Evolutionary conservation across 805 yeast species (phyloP), one percentile per base, ranked within the genome.

Genomic region (Yarrowia porcina): DNA sequence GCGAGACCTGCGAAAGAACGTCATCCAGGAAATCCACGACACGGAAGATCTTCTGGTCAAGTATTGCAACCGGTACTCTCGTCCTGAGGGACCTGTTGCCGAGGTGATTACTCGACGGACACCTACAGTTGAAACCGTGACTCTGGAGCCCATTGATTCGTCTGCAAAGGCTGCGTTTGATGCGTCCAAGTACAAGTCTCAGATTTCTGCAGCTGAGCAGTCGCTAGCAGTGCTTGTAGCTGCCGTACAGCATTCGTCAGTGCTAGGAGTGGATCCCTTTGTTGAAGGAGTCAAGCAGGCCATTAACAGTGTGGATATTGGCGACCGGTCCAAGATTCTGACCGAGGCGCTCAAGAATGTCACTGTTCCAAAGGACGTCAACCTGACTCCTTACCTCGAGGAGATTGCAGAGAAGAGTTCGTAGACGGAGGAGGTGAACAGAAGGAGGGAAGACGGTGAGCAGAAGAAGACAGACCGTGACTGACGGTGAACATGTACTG

Each of bases 191-290:
- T 41, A 63, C 63, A 44, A 44, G 32, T 8, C 10, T 12, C 63
- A 56, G 49, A 12, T 61, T 66, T 23, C 66, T 52, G 41, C 66
- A 61, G 39, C 71, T 61, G 61, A 41, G 39, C 61, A 69, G 59
- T 65, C 71, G 20, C 62, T 69, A 17, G 64, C 68, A 10, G 65
- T 69, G 13, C 45, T 69, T 11, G 60, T 67, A n/a, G 50, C 69
- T 9, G 70, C 68, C 1, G 59, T 67, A 23, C 64, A 66, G 21
- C 56, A 63, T 60, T 59, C 69, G 17, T 56, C 64, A 18, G 69
- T 67, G 20, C 21, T 64, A 8, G 64, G 67, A 1, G 66, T 67
- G 13, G 66, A 67, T 17, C 67, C 69, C 15, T 73, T 73, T 56
- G 64, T 69, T 15, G 64, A 69, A 52, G 64, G 65, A 2, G 65